Evolutionary conservation across 2,329 filamentous ascomycete species (phyloP).

Genomic region (Aspergillus melleus): DNA sequence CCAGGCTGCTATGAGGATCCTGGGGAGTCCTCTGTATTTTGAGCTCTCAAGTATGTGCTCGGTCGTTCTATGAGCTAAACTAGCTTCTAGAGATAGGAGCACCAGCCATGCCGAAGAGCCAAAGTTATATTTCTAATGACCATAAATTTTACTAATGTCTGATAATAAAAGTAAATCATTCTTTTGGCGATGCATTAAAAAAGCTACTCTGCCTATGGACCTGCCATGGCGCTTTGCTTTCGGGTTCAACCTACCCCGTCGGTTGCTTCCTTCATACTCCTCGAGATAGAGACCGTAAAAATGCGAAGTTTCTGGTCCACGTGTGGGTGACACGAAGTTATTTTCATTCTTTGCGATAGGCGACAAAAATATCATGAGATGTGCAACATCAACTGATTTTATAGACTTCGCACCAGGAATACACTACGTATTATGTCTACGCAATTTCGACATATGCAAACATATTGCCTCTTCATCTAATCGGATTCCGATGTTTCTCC

Average conservation of each 20-base stretch:
- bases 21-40: background rate
- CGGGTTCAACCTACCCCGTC: background rate
- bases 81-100: background rate
- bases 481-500: no score
- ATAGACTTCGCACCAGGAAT: background rate
- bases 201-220: background rate
- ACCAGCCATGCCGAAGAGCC: background rate
- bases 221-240: background rate
- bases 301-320: background rate
- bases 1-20: background rate
- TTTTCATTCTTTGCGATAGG: background rate
- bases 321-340: background rate
- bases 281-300: background rate
- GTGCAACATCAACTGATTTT: background rate
- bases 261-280: background rate
- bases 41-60: background rate
- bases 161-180: background rate
- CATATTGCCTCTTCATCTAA: no score
- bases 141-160: background rate
- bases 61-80: background rate
- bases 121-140: background rate
- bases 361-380: background rate
- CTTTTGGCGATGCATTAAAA: background rate
- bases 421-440: background rate
- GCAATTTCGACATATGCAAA: no score